Evolutionary conservation across 2,329 filamentous ascomycete genomes (phyloP), one percentile per base, ranked within the genome.

Genomic region (Cladophialophora exuberans): DNA sequence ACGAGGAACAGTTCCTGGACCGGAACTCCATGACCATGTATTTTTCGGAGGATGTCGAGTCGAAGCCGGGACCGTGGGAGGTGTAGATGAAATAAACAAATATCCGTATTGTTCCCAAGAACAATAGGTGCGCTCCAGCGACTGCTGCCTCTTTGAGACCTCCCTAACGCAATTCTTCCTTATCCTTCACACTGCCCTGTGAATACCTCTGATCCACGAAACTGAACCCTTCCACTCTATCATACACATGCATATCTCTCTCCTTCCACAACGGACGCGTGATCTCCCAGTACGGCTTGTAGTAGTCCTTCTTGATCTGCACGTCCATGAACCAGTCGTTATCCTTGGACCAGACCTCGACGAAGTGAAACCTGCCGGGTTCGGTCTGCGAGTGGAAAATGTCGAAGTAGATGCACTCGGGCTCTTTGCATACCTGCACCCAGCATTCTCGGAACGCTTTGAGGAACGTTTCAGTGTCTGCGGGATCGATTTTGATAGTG

Each of bases 1-100:
- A 54, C 23, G 52, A 54, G 52, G 52, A 54, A 36, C 30, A 54
- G 25, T 54, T 54, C 22, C 22, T 54, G 4, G 52, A 54, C 25
- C 44, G 44, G 6, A 42, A 42, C 18, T 54, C 52, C 10, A 54
- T 49, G 52, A 49, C 52, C 25, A 52, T 52, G 39, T 45, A 52
- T 43, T 23, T 54, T 42, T 49, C 52, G 10, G 52, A 54, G 2
- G 52, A 54, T 47, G 41, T 47, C 18, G 51, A 54, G 25, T 47
- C 10, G 18, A 54, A 54, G 25, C 10, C 22, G 47, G 51, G 51
- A 25, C 51, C 51, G 41, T 54, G 51, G 51, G 30, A 54, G 25
- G 42, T 54, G 28, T 54, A 48, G 38, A 15, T 11, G 26, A 35
- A 47, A n/a, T n/a, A n/a, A n/a, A n/a, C n/a, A n/a, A n/a, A n/a